These are phyloP conservation scores for Adansonia digitata DNA, from an alignment of 345 rosid genomes.

Conservation along the genomic window DNA sequence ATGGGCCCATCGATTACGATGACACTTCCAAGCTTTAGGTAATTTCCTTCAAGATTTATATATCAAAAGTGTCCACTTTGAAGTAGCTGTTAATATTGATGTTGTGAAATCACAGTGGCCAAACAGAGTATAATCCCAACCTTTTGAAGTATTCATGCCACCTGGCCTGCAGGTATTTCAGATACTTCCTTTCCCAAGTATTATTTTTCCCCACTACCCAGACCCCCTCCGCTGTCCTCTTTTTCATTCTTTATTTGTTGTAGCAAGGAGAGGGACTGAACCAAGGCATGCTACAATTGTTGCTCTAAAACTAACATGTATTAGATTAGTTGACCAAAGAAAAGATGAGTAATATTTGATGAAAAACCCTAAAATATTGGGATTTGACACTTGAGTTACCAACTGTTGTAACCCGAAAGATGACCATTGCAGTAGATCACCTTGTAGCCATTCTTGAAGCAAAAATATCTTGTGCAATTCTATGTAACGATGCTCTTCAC, in stretches of 20 bases:
- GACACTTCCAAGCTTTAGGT: constrained; percentile 96
- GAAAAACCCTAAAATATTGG: no score
- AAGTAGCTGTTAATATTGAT: neutral
- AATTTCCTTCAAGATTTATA: constrained; percentile 6
- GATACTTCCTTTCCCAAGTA: neutral
- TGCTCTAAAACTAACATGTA: neutral
- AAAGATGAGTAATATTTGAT: neutral
- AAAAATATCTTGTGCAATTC: neutral
- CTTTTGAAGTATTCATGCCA: constrained; percentile 84
- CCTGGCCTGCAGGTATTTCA: constrained; percentile 70
- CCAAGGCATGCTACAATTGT: neutral
- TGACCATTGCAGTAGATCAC: no score
- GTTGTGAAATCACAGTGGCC: constrained; percentile 58
- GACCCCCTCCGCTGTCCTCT: no score
- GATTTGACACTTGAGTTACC: no score
- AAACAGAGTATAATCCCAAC: constrained; percentile 50
- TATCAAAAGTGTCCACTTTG: constrained; percentile 5
- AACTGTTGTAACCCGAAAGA: no score
- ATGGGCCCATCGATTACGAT: constrained; percentile 62
- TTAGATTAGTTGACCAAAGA: neutral
- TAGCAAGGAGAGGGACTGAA: neutral
- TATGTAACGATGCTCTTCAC: neutral
- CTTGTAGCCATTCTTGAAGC: neutral
- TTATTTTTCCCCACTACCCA: neutral
- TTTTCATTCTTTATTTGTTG: no score